These are phyloP conservation scores for Penicillium macrosclerotiorum DNA, from an alignment of 495 filamentous ascomycete genomes.

Conservation along the genomic window DNA sequence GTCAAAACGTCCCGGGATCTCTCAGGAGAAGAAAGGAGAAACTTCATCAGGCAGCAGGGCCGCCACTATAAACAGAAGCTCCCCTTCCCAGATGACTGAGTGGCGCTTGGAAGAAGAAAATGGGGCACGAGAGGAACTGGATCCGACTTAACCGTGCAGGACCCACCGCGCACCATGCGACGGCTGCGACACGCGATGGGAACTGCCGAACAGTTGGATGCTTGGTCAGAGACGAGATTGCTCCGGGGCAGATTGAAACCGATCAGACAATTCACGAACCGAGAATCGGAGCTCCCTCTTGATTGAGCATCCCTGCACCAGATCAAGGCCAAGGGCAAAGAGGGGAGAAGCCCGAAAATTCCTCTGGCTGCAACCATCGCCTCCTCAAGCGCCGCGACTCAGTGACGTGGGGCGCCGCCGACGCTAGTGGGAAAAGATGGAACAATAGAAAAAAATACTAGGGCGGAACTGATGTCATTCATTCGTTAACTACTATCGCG, in stretches of 20 bases:
- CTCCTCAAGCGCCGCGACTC: neutral
- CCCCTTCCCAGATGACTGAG: neutral
- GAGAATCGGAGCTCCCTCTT: too few relatives aligned
- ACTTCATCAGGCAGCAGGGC: conserved; percentile 1
- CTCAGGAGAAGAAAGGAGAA: neutral
- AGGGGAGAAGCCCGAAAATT: too few relatives aligned
- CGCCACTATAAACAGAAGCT: conserved; percentile 8
- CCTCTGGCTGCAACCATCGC: conserved; percentile 3
- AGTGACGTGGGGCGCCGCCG: neutral
- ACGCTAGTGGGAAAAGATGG: conserved; percentile 12
- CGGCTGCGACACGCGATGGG: conserved; percentile 10
- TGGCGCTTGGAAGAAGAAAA: conserved; percentile 7
- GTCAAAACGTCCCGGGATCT: too few relatives aligned
- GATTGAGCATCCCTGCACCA: too few relatives aligned
- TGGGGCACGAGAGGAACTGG: neutral
- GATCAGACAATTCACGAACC: neutral
- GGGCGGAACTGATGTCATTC: conserved; percentile 11
- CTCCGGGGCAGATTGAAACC: too few relatives aligned
- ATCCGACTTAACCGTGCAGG: conserved; percentile 24
- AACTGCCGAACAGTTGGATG: conserved; percentile 10
- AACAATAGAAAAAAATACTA: too few relatives aligned
- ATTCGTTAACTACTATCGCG: too few relatives aligned
- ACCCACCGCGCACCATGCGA: conserved; percentile 16
- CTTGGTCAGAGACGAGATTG: too few relatives aligned
- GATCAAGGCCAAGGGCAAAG: too few relatives aligned